Conservation (phyloP, 2,329 filamentous ascomycete species). For the Raffaelea arxii region DNA sequence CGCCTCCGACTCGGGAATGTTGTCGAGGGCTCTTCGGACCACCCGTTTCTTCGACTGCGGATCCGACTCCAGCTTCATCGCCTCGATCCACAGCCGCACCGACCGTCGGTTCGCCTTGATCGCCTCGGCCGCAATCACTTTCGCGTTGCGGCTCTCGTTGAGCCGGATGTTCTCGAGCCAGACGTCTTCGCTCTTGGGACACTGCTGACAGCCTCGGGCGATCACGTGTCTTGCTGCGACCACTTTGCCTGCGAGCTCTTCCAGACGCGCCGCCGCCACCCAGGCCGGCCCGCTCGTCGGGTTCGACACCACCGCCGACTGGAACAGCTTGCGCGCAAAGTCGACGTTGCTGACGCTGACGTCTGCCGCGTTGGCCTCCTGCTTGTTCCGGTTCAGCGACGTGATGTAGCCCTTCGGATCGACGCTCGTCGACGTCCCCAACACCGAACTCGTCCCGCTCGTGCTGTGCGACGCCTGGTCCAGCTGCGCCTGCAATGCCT, state of each 20-base stretch:
- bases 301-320: conserved; percentile 96
- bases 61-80: conserved; percentile 84
- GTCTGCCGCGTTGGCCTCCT: conserved; percentile 70
- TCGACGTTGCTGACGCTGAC: conserved; percentile 91
- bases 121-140: conserved; percentile 87
- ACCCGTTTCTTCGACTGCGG: conserved; percentile 83
- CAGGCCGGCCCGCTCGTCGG: conserved; percentile 90
- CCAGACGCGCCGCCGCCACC: conserved; percentile 87
- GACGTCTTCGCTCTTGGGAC: conserved; percentile 86
- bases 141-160: conserved; percentile 86
- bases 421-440: conserved; percentile 80
- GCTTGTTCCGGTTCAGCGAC: conserved; percentile 74
- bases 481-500: conserved; percentile 71
- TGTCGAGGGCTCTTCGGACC: conserved; percentile 79
- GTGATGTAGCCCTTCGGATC: conserved; percentile 96
- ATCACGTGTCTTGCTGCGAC: conserved; percentile 85
- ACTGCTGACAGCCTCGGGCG: conserved; percentile 77
- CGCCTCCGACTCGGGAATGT: conserved; percentile 86
- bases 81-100: conserved; percentile 86
- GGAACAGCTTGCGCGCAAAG: conserved; percentile 81
- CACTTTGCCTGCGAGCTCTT: conserved; percentile 86
- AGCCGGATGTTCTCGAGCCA: conserved; percentile 95
- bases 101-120: conserved; percentile 87
- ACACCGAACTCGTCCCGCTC: conserved; percentile 55
- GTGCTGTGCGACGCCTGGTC: conserved; percentile 81